Evolutionary conservation across 331 rosid species (phyloP), one percentile per base, ranked within the genome.

Genomic region (Malus hybrid): DNA sequence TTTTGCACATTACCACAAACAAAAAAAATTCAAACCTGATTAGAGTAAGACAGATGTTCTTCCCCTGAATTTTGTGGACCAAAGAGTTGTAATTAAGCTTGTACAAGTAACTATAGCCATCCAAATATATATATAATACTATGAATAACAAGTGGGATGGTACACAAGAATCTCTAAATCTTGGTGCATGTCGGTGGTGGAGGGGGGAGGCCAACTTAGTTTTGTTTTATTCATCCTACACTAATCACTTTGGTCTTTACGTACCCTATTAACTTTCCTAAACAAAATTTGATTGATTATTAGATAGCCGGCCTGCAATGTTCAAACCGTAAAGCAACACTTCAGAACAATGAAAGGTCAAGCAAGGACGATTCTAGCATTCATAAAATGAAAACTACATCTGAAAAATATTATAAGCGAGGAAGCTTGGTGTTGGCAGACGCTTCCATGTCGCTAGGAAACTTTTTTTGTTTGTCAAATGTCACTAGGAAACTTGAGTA

Each of bases 141-240:
- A 39, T 29, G 30, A 63, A 72, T 34, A 57, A 5, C 5, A 55
- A 79, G 82, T 79, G 74, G 74, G 82, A 66, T 66, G 8, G 68
- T 78, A 39, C 53, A 66, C 11, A 39, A 65, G 36, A 64, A 65
- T 39, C 78, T 48, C 57, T 20, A 42, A 18, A 19, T 63, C 30
- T 62, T 28, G 77, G 62, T 62, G 26, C 57, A 66, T 56, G 55
- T 66, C 56, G 67, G 79, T 75, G 73, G 73, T 75, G 66, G 73
- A 42, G 79, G 53, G 53, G 63, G 24, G n/a, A 29, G 50, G 71
- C 52, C 56, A 33, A 63, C 78, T 74, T 63, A 44, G 11, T 24
- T 13, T 6, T 26, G 28, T 65, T 66, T 50, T 50, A 19, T 64
- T 52, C 26, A n/a, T 50, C 55, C 29, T 33, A 75, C 22, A 30